These are phyloP conservation scores for Gymnopus androsaceus DNA, from an alignment of 1,284 basidiomycete species.

Conservation along the genomic window DNA sequence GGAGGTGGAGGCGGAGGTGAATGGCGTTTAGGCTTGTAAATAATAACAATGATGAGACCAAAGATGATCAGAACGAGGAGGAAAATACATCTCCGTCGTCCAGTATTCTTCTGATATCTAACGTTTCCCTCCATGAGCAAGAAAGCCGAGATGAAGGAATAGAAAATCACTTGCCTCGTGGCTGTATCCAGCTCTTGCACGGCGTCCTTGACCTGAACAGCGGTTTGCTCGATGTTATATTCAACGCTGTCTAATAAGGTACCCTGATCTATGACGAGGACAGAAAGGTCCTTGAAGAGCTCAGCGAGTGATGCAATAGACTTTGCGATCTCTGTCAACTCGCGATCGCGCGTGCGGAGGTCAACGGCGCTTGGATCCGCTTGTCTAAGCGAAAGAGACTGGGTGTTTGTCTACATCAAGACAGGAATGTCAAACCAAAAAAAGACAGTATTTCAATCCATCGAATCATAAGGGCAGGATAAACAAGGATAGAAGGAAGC, in stretches of 20 bases:
- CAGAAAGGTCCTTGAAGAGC: constrained; percentile 93
- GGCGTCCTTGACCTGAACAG: constrained; percentile 79
- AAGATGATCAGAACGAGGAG: constrained; percentile 89
- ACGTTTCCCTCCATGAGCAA: constrained; percentile 2
- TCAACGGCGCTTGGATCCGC: constrained; percentile 44
- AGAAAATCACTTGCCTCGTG: constrained; percentile 56
- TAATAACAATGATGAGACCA: constrained; percentile 77
- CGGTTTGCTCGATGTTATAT: constrained; percentile 95
- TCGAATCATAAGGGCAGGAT: neutral
- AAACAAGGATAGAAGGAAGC: neutral
- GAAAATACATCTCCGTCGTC: constrained; percentile 90
- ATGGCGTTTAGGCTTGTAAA: constrained; percentile 73
- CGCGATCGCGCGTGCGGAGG: constrained; percentile 69
- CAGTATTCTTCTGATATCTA: constrained; percentile 92
- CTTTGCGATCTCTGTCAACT: constrained; percentile 90
- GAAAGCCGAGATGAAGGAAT: constrained; percentile 9
- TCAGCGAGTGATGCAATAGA: constrained; percentile 92
- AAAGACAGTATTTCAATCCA: neutral
- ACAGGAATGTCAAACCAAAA: neutral
- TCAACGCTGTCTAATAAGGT: constrained; percentile 96
- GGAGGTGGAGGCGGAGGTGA: constrained; percentile 28
- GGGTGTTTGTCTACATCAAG: constrained; percentile 39
- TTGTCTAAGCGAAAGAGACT: constrained; percentile 33
- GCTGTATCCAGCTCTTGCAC: constrained; percentile 85
- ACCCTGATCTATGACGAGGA: constrained; percentile 96